Percentiles rank a stretch among this genome's conserved stretches.
Conservation (phyloP, 495 filamentous ascomycete genomes). For the Choiromyces venosus region DNA sequence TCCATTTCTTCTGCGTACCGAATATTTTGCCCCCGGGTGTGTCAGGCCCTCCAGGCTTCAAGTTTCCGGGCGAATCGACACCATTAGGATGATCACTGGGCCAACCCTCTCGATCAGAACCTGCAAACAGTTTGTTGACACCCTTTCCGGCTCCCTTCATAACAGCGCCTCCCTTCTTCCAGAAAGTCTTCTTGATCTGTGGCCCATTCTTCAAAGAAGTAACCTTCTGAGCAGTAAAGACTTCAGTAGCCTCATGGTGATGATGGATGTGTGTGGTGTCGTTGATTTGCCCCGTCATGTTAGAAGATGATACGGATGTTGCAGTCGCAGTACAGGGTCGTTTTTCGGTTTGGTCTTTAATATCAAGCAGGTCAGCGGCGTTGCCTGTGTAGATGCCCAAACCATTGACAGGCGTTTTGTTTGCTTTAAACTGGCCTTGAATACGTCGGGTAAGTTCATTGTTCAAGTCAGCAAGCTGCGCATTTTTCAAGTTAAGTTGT, state of each 20-base stretch:
- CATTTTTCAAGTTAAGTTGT: conserved; percentile 85
- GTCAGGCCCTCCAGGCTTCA: conserved; percentile 39
- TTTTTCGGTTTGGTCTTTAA: conserved; percentile 32
- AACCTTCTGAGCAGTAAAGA: conserved; percentile 75
- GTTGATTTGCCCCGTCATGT: conserved; percentile 10
- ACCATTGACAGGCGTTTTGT: conserved; percentile 62
- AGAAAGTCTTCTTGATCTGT: conserved; percentile 71
- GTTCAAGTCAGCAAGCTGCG: conserved; percentile 87
- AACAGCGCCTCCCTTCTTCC: conserved; percentile 91
- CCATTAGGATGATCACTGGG: conserved; percentile 48
- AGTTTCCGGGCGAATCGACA: conserved; percentile 27
- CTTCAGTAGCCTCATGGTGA: conserved; percentile 55
- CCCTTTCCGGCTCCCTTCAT: conserved; percentile 92
- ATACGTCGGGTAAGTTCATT: conserved; percentile 91
- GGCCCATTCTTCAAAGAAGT: conserved; percentile 47
- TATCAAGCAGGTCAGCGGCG: conserved; percentile 34
- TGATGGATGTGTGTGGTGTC: conserved; percentile 24
- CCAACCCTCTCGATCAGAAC: conserved; percentile 47
- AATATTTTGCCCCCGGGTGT: conserved; percentile 43
- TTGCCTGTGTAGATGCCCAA: conserved; percentile 68
- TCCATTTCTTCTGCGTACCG: conserved; percentile 36
- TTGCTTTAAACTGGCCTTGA: conserved; percentile 82
- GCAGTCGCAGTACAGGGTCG: conserved; percentile 23
- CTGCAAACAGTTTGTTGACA: conserved; percentile 53
- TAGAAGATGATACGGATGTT: conserved; percentile 30